A percentile compares a stretch with the other conserved stretches of the same genome.
Conservation (phyloP, 441 rosid species). For the Raphanus hybrid region DNA sequence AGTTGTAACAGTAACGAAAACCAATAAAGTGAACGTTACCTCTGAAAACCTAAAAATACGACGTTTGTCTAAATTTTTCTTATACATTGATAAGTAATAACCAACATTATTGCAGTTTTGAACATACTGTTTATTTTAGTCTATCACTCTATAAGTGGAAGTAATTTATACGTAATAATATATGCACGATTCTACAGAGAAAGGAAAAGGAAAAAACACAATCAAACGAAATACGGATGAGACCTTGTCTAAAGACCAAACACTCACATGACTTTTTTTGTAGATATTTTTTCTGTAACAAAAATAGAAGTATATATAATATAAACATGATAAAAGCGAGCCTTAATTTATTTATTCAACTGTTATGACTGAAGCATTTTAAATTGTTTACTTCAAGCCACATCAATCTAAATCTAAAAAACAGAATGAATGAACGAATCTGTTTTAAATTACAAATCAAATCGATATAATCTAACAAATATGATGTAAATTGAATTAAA, state of each 20-base stretch:
- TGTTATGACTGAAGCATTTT: neutral
- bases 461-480: neutral
- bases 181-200: neutral
- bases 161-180: neutral
- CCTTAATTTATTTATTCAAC: neutral
- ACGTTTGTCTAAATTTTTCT: too few species aligned
- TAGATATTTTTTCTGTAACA: neutral
- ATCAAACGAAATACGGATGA: neutral
- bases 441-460: neutral
- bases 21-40: constrained; percentile 37
- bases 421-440: neutral
- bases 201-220: neutral
- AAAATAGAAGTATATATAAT: neutral
- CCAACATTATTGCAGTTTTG: neutral
- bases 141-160: neutral
- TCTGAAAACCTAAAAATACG: constrained; percentile 19
- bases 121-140: neutral
- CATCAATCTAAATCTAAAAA: neutral
- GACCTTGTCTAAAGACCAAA: neutral
- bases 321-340: neutral
- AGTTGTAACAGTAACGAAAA: constrained; percentile 24
- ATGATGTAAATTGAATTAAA: neutral
- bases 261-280: neutral
- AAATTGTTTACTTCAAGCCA: neutral
- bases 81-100: too few species aligned